Percentiles rank a stretch among this genome's conserved stretches.
phyloP scores from a whole-genome alignment of 345 rosid species.

The Lenwebbia sp. region DNA sequence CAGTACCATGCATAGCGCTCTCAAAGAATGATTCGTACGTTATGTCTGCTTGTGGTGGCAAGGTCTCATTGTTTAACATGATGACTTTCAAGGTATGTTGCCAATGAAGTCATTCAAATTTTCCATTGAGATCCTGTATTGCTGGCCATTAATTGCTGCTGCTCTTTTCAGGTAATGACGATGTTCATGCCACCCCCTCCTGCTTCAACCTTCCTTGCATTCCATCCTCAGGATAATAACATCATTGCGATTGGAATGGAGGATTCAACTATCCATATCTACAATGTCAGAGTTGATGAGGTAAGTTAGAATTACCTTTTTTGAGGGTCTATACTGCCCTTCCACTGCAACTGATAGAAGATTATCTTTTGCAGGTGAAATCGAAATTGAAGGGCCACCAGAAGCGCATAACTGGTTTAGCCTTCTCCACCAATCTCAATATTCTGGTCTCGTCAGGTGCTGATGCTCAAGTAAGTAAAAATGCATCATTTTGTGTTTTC shows the following conservation, averaged over 20 bases:
- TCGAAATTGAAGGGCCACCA: conserved; percentile 68
- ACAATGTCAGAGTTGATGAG: conserved; percentile 77
- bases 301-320: conserved; percentile 14
- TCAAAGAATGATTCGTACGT: conserved; percentile 90
- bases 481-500: background rate
- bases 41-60: conserved; percentile 90
- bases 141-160: background rate
- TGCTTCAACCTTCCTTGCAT: conserved; percentile 76
- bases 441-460: conserved; percentile 76
- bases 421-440: conserved; percentile 53
- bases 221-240: conserved; percentile 86
- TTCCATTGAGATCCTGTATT: background rate
- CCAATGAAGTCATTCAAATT: background rate
- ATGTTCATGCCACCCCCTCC: conserved; percentile 89
- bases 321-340: background rate
- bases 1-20: conserved; percentile 81
- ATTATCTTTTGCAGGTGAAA: conserved; percentile 36
- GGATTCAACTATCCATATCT: conserved; percentile 78
- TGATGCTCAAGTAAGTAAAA: conserved; percentile 65
- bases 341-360: background rate
- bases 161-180: conserved; percentile 58
- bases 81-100: conserved; percentile 69
- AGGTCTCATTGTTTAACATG: conserved; percentile 83
- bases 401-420: conserved; percentile 66
- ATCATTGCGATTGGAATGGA: conserved; percentile 91